A percentile compares a stretch with the other conserved stretches of the same genome.
phyloP scores from a whole-genome alignment of 805 yeast genomes.

The Cyberlindnera sargentensis region DNA sequence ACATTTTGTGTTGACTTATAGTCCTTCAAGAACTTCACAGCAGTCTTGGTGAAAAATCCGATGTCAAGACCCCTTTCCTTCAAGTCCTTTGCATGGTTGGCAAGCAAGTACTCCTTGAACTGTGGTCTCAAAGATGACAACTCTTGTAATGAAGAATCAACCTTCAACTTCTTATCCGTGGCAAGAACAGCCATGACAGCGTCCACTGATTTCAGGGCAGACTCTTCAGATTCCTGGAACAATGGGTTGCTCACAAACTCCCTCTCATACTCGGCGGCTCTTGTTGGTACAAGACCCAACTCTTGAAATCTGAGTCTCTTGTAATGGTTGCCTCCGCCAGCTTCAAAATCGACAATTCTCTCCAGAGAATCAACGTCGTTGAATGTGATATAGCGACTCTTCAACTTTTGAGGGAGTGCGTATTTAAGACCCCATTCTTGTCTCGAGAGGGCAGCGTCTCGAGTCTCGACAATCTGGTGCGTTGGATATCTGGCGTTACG shows the following conservation, averaged over 20 bases:
- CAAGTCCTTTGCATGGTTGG: slow-evolving; percentile 39
- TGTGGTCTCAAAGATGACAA: slow-evolving; percentile 41
- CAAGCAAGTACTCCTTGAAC: slow-evolving; percentile 48
- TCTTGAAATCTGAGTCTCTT: slow-evolving; percentile 64
- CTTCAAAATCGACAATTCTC: slow-evolving; percentile 66
- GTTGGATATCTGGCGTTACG: slow-evolving; percentile 39
- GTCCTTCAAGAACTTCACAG: slow-evolving; percentile 27
- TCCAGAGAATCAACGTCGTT: slow-evolving; percentile 63
- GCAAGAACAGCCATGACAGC: slow-evolving; percentile 9
- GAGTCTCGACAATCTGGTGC: slow-evolving; percentile 67
- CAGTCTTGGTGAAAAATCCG: slow-evolving; percentile 24
- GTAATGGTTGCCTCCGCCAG: slow-evolving; percentile 51
- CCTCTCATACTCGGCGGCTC: slow-evolving; percentile 7
- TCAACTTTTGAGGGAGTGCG: slow-evolving; percentile 55
- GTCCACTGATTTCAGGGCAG: slow-evolving; percentile 16
- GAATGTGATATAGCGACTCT: slow-evolving; percentile 51
- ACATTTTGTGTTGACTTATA: slow-evolving; percentile 3
- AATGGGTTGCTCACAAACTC: slow-evolving; percentile 27
- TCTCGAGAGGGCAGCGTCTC: slow-evolving; percentile 53
- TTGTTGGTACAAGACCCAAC: slow-evolving; percentile 39
- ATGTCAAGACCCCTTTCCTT: slow-evolving; percentile 23
- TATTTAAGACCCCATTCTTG: slow-evolving; percentile 75
- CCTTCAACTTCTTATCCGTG: slow-evolving; percentile 3
- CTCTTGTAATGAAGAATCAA: background rate
- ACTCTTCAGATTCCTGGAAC: slow-evolving; percentile 16